Evolutionary conservation across 202 grass and related monocot genomes (phyloP), one percentile per base, ranked within the genome.

Genomic region (Cymbopogon flexuosus): DNA sequence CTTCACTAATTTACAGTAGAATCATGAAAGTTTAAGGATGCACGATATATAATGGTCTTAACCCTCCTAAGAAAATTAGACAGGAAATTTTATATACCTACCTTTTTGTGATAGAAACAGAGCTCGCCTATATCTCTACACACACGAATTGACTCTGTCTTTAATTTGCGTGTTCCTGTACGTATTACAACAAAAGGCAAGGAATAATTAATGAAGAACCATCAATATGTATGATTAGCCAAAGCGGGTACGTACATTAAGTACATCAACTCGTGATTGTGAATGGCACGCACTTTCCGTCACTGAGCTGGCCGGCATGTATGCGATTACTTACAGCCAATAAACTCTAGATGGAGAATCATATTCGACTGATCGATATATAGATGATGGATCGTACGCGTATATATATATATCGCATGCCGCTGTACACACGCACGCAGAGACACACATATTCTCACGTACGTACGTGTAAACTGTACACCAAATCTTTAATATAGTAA

Each of bases 261-360:
- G 33, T 85, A 34, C 30, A 63, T 16, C 72, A 65, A 70, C 68
- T 88, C 79, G 59, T 69, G 67, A 75, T 2, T 40, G 39, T 39
- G 36, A 39, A 80, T 74, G 60, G 18, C 35, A 30, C 72, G 23
- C 35, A 39, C 78, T 23, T 27, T 82, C 65, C 72, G 56, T 43
- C 58, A 14, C 18, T 70, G 52, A 86, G 40, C 52, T 86, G 84
- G 64, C 40, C 9, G 18, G 16, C 46, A 73, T 34, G 30, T 7
- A 19, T 14, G 18, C 41, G 29, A 27, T 79, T 75, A 62, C 41
- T 62, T 39, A 19, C 61, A 49, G 61, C 81, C 3, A 56, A 60
- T 11, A 74, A 83, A 83, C 68, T 88, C 80, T 79, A 79, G 80
- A 74, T 3, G 80, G 40, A 45, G 59, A 79, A 88, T 83, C 80